Conservation (phyloP, 208 protist genomes). For the Strigomonas culicis region DNA sequence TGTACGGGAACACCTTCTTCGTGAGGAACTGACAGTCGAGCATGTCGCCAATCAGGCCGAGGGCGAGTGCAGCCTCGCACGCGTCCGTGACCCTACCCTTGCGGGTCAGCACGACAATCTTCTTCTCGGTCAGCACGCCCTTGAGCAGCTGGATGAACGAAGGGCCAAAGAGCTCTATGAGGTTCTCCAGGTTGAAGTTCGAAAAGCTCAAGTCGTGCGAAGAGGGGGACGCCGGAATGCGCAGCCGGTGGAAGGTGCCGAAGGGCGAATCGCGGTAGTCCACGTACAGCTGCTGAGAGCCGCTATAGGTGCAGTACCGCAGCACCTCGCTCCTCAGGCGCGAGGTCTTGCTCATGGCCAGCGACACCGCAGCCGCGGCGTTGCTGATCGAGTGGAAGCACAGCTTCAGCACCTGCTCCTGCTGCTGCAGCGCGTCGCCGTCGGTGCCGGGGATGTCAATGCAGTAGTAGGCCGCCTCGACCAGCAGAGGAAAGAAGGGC, state of each 20-base stretch:
- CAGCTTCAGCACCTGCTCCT: slow-evolving; percentile 44
- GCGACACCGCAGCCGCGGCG: slow-evolving; percentile 20
- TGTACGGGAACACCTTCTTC: slow-evolving; percentile 80
- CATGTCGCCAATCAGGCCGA: slow-evolving; percentile 61
- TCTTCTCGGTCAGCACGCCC: slow-evolving; percentile 61
- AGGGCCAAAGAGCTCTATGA: slow-evolving; percentile 50
- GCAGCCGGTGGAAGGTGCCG: slow-evolving; percentile 33
- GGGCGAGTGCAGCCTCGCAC: slow-evolving; percentile 57
- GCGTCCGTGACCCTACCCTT: slow-evolving; percentile 61
- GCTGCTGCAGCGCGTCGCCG: slow-evolving; percentile 40
- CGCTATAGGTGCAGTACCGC: slow-evolving; percentile 29
- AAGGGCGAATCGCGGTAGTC: slow-evolving; percentile 43
- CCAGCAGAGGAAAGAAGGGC: slow-evolving; percentile 63
- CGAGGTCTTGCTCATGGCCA: slow-evolving; percentile 20
- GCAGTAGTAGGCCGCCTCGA: slow-evolving; percentile 64
- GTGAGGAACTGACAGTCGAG: slow-evolving; percentile 57
- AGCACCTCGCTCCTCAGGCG: slow-evolving; percentile 33
- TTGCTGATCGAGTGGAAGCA: slow-evolving; percentile 54
- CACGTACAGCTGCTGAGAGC: slow-evolving; percentile 33
- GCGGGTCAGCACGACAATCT: slow-evolving; percentile 69
- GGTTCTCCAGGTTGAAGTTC: slow-evolving; percentile 56
- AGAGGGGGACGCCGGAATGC: slow-evolving; percentile 45
- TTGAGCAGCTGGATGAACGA: slow-evolving; percentile 55
- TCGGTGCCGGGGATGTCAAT: slow-evolving; percentile 56
- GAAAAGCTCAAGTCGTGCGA: slow-evolving; percentile 44